Base-by-base conservation (phyloP, 2,329 filamentous ascomycete species). In the Trichoderma aggressivum region DNA sequence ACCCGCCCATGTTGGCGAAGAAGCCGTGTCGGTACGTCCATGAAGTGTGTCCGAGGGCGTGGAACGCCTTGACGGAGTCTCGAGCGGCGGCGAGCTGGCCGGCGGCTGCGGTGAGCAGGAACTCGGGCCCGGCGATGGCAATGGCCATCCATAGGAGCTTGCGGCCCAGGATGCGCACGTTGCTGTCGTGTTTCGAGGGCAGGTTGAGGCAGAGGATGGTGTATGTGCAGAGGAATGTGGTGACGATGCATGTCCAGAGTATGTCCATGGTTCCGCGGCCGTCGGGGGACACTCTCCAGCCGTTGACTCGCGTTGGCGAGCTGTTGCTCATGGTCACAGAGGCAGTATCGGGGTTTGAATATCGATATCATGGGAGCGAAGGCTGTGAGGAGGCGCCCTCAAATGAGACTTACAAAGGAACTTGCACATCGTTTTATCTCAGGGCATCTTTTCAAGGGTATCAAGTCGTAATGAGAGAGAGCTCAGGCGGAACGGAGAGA, bases 21-120 rank as follows among this genome's bases (percentile, higher is more conserved):
- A 64, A 64, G 43, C 61, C 61, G 43, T 64, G 39, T 16, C 61
- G 61, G 26, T 64, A 53, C 8, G 61, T 64, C 39, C 61, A 53
- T 2, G 61, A 64, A 0, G 28, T 64, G n/a, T 64, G 61, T 26
- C 61, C 61, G n/a, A 64, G 61, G n/a, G 61, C 28, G 8, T 64
- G 61, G 18, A 64, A 64, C 10, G 39, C 34, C 6, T 62, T 62
- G 24, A 62, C 61, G 28, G 26, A 64, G 39, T 64, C 61, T 24
- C 43, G n/a, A 16, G 61, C 61, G 10, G 43, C 43, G 28, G 43
- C 43, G n/a, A 53, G 43, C 32, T 64, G 43, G 16, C 43, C 43
- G 6, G 61, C 61, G 8, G 30, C 61, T 3, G 62, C 43, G 30
- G 43, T 64, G n/a, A 53, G 39, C 21, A 34, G 8, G 43, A 64